Evolutionary conservation across 75 land plant species (phyloP).

Genomic region (Isoetes taiwanensis): DNA sequence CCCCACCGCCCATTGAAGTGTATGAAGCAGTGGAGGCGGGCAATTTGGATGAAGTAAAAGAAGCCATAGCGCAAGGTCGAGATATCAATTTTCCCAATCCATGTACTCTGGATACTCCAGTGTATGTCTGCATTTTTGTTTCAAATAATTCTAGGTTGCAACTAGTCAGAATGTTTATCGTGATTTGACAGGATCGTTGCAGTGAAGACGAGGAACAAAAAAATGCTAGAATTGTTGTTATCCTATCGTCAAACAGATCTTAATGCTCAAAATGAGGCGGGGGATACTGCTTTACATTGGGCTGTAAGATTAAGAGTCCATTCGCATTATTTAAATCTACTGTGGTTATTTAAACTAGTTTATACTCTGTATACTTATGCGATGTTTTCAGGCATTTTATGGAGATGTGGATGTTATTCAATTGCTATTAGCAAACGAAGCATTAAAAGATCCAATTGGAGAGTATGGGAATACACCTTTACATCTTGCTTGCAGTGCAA

Average conservation of each 20-base stretch:
- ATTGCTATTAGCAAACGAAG: constrained; percentile 12
- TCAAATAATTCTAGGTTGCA: background rate
- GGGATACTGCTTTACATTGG: constrained; percentile 37
- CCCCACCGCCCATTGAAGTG: too few species aligned
- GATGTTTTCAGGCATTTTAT: constrained; percentile 10
- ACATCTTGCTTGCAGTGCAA: constrained; percentile 27
- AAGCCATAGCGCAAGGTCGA: constrained; percentile 9
- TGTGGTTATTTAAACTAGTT: too few species aligned
- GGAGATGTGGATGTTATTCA: constrained; percentile 17
- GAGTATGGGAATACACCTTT: constrained; percentile 28
- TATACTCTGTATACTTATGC: too few species aligned
- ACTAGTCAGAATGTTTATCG: background rate
- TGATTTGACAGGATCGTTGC: constrained; percentile 12
- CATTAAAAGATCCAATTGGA: constrained; percentile 20
- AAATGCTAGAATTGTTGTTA: constrained; percentile 12
- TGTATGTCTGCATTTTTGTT: constrained; percentile 8
- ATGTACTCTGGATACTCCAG: constrained; percentile 19
- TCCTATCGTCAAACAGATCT: constrained; percentile 14
- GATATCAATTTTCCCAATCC: constrained; percentile 23
- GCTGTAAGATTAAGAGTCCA: constrained; percentile 10
- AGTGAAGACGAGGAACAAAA: constrained; percentile 11
- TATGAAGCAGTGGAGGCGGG: constrained; percentile 21
- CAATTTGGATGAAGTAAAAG: constrained; percentile 12
- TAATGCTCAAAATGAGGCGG: constrained; percentile 9
- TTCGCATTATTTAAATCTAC: background rate